phyloP scores from a whole-genome alignment of 2,329 filamentous ascomycete genomes.

The Claviceps cyperi region DNA sequence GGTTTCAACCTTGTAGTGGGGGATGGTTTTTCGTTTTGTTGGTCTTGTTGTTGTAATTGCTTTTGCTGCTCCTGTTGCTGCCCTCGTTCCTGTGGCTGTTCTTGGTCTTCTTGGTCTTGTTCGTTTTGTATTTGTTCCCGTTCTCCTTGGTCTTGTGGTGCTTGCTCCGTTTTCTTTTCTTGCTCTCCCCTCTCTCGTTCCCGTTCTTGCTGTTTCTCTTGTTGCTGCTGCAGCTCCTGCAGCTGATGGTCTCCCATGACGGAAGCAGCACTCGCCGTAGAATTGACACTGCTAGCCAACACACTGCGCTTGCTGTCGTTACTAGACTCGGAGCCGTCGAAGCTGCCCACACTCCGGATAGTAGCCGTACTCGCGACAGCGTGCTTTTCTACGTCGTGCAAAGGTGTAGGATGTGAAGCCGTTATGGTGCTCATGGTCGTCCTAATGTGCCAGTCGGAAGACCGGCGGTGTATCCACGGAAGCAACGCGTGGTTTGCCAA shows the following conservation, averaged over 20 bases:
- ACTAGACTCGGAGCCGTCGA: conserved; percentile 34
- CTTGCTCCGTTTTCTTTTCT: no score
- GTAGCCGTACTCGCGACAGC: conserved; percentile 25
- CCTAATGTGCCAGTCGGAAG: conserved; percentile 17
- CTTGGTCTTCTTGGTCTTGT: background rate
- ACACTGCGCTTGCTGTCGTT: conserved; percentile 33
- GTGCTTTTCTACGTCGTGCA: conserved; percentile 18
- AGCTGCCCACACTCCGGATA: conserved; percentile 43
- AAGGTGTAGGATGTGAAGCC: conserved; percentile 7
- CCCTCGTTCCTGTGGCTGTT: conserved; percentile 3
- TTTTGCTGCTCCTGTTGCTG: background rate
- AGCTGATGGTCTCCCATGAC: conserved; percentile 19
- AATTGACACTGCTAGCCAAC: conserved; percentile 42
- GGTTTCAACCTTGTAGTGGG: conserved; percentile 24
- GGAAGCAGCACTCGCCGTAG: conserved; percentile 35
- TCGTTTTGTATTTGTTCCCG: background rate
- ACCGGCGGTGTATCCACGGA: conserved; percentile 18
- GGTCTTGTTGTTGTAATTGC: background rate
- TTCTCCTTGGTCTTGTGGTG: conserved; percentile 10
- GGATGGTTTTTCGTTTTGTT: conserved; percentile 16
- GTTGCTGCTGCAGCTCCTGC: background rate
- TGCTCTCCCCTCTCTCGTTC: background rate
- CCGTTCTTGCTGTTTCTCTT: background rate
- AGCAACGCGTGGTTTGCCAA: conserved; percentile 8
- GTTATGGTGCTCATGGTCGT: conserved; percentile 25